phyloP scores from a whole-genome alignment of 2,329 filamentous ascomycete species.

The Grosmannia huntii region DNA sequence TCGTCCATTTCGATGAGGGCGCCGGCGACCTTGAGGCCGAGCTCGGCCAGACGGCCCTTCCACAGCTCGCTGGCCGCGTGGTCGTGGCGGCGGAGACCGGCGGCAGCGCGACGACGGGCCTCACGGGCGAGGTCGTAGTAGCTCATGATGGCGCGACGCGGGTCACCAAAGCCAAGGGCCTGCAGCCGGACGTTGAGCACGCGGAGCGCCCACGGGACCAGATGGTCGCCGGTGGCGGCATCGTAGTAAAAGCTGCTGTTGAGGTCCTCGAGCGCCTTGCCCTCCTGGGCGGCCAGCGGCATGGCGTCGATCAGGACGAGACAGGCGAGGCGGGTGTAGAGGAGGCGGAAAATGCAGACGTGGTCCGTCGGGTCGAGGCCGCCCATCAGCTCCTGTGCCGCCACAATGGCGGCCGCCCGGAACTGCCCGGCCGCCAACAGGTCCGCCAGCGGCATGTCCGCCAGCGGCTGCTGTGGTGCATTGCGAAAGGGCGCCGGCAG shows the following conservation, averaged over 20 bases:
- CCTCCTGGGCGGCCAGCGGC: slow-evolving; percentile 54
- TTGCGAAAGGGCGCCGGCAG: slow-evolving; percentile 55
- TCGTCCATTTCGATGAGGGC: slow-evolving; percentile 81
- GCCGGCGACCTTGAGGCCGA: slow-evolving; percentile 55
- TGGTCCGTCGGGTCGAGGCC: slow-evolving; percentile 43
- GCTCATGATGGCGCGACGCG: slow-evolving; percentile 71
- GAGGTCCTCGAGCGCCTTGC: slow-evolving; percentile 50
- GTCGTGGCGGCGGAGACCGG: slow-evolving; percentile 29
- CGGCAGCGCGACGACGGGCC: slow-evolving; percentile 48
- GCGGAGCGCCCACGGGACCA: slow-evolving; percentile 80
- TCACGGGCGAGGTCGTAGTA: slow-evolving; percentile 82
- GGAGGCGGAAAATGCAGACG: slow-evolving; percentile 56
- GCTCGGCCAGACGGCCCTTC: slow-evolving; percentile 58
- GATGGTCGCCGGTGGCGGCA: slow-evolving; percentile 33
- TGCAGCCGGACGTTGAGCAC: slow-evolving; percentile 74
- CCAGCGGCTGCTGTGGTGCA: slow-evolving; percentile 48
- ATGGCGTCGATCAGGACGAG: slow-evolving; percentile 67
- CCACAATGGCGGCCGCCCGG: slow-evolving; percentile 60
- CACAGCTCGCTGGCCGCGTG: slow-evolving; percentile 51
- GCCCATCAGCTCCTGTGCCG: slow-evolving; percentile 46
- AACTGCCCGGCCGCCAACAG: slow-evolving; percentile 67
- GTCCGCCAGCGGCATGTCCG: slow-evolving; percentile 50
- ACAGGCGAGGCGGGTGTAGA: slow-evolving; percentile 73
- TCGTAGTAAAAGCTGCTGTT: slow-evolving; percentile 45
- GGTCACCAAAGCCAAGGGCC: slow-evolving; percentile 74